Evolutionary conservation across 164 flowering plant genomes (phyloP).

Genomic region (Taxillus chinensis): DNA sequence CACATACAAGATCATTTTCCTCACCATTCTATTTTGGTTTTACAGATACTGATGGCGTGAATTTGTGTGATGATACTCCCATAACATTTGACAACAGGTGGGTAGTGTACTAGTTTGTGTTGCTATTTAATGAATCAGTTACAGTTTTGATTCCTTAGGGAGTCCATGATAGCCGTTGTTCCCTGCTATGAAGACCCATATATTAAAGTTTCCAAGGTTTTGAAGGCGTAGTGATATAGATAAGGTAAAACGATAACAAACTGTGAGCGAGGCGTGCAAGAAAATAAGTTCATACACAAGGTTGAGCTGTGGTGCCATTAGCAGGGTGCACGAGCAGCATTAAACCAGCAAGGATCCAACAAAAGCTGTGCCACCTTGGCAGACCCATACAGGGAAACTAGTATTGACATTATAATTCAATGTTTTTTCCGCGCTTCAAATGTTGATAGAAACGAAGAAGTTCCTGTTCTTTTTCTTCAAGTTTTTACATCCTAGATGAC

Average conservation of each 20-base stretch:
- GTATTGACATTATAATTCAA: background rate
- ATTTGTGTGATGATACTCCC: slow-evolving; percentile 55
- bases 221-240: slow-evolving; percentile 57
- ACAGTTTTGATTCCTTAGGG: no score
- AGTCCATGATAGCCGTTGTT: no score
- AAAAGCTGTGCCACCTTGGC: no score
- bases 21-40: background rate
- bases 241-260: slow-evolving; percentile 7
- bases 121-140: no score
- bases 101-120: background rate
- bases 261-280: no score
- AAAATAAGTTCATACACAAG: background rate
- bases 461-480: background rate
- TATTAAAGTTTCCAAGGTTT: slow-evolving; percentile 77
- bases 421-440: no score
- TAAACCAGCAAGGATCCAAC: background rate
- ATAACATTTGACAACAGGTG: slow-evolving; percentile 72
- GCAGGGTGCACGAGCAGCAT: background rate
- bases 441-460: no score
- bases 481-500: background rate
- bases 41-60: slow-evolving; percentile 60
- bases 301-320: background rate
- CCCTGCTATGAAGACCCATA: slow-evolving; percentile 72
- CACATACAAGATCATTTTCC: no score
- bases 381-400: no score